A percentile compares a stretch with the other conserved stretches of the same genome.
phyloP scores from a whole-genome alignment of 202 grass and related monocot genomes.

The Eragrostis tef region DNA sequence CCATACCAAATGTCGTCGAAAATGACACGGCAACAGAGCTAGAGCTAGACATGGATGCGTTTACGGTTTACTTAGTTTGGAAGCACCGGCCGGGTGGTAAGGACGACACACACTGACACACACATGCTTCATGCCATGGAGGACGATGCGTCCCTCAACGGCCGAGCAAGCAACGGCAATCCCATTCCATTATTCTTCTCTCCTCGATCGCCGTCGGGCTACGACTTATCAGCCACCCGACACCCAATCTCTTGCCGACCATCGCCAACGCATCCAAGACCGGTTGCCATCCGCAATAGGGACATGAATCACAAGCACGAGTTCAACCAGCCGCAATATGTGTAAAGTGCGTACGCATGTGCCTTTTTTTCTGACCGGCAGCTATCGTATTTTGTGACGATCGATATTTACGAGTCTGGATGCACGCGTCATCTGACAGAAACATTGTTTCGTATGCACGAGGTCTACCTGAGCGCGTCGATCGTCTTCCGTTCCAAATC shows the following conservation, averaged over 20 bases:
- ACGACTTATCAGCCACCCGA: neutral
- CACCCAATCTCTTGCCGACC: slow-evolving; percentile 47
- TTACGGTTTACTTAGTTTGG: slow-evolving; percentile 15
- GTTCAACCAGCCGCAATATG: too few relatives aligned
- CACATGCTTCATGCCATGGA: neutral
- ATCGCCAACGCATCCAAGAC: slow-evolving; percentile 12
- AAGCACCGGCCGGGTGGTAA: neutral
- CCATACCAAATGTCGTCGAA: too few relatives aligned
- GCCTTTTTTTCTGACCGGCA: neutral
- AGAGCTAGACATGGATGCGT: neutral
- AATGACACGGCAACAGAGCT: neutral
- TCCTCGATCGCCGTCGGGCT: neutral
- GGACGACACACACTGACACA: slow-evolving; percentile 10
- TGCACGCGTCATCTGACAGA: too few relatives aligned
- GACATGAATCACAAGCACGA: neutral
- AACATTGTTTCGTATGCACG: too few relatives aligned
- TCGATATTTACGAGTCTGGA: too few relatives aligned
- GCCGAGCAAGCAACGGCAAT: slow-evolving; percentile 12
- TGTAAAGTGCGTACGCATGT: too few relatives aligned
- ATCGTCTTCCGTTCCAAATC: too few relatives aligned
- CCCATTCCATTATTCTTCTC: neutral
- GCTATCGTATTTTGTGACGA: too few relatives aligned
- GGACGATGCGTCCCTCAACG: slow-evolving; percentile 22
- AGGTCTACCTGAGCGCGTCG: too few relatives aligned
- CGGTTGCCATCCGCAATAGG: neutral